Percentiles rank a stretch among this genome's conserved stretches.
These are phyloP conservation scores for Podospora sp. DNA, from an alignment of 495 filamentous ascomycete species.

Conservation along the genomic window DNA sequence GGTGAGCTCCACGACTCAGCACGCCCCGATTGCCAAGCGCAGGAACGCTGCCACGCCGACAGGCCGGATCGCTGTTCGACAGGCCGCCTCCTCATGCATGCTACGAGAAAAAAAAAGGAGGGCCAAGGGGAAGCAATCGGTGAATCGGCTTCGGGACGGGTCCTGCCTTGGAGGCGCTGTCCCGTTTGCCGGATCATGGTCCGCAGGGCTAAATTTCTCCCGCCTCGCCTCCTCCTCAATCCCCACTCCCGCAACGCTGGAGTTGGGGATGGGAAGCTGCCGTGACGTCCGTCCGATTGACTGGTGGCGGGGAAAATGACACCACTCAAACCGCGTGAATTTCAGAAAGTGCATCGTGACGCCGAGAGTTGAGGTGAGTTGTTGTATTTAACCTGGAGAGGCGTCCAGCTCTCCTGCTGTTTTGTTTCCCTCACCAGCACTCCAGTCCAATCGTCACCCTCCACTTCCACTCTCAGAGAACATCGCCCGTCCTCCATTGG, in stretches of 20 bases:
- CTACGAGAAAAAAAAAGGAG: conserved; percentile 4
- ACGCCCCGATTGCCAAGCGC: not conserved
- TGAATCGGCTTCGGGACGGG: conserved; percentile 16
- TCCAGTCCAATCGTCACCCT: conserved; percentile 14
- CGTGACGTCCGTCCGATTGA: conserved; percentile 35
- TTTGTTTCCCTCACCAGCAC: conserved; percentile 11
- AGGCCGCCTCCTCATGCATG: conserved; percentile 9
- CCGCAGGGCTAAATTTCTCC: conserved; percentile 44
- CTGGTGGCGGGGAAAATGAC: conserved; percentile 38
- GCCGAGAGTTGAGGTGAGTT: conserved; percentile 22
- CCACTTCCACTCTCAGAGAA: conserved; percentile 2
- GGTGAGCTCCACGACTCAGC: not conserved
- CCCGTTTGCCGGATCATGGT: conserved; percentile 12
- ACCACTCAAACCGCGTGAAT: conserved; percentile 21
- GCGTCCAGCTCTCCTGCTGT: conserved; percentile 8
- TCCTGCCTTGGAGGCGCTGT: not conserved
- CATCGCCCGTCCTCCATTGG: not conserved
- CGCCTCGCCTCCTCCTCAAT: conserved; percentile 21
- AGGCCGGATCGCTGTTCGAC: conserved; percentile 8
- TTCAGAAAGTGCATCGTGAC: conserved; percentile 30
- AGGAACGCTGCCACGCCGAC: conserved; percentile 5
- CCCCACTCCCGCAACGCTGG: conserved; percentile 20
- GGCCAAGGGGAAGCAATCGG: not conserved
- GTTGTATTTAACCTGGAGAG: conserved; percentile 24
- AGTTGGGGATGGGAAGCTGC: conserved; percentile 35